Conservation (phyloP, 306 rosid species). For the Trifolium pratense region DNA sequence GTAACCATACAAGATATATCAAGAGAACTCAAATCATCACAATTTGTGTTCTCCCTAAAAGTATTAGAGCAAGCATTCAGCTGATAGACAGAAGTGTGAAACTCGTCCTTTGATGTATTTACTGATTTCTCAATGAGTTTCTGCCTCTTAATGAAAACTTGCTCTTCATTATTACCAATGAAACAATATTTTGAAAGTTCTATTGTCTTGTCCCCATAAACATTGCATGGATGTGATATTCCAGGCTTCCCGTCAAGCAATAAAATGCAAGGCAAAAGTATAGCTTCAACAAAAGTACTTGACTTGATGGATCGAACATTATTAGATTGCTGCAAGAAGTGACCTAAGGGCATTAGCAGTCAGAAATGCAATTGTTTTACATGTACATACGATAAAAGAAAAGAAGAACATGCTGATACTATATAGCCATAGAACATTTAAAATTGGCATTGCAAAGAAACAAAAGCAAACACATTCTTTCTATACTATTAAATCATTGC, state of each 20-base stretch:
- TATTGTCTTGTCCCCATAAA: constrained; percentile 46
- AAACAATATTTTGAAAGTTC: constrained; percentile 46
- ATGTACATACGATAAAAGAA: neutral
- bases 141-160: constrained; percentile 56
- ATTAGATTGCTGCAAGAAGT: constrained; percentile 61
- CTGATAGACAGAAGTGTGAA: constrained; percentile 45
- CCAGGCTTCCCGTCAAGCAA: constrained; percentile 49
- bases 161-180: constrained; percentile 42
- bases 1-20: constrained; percentile 62
- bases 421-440: neutral
- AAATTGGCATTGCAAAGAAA: constrained; percentile 18
- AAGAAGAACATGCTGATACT: neutral
- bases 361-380: constrained; percentile 28
- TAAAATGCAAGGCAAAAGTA: constrained; percentile 68
- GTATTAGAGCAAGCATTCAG: constrained; percentile 52
- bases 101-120: constrained; percentile 44
- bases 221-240: constrained; percentile 37
- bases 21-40: constrained; percentile 43
- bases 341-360: constrained; percentile 32
- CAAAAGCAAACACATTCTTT: constrained; percentile 4
- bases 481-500: neutral
- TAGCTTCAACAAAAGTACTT: constrained; percentile 75
- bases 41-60: constrained; percentile 43
- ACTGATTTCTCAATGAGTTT: constrained; percentile 50
- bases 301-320: constrained; percentile 47